Evolutionary conservation across 2,329 filamentous ascomycete species (phyloP).

Genomic region (Fusarium annulatum): DNA sequence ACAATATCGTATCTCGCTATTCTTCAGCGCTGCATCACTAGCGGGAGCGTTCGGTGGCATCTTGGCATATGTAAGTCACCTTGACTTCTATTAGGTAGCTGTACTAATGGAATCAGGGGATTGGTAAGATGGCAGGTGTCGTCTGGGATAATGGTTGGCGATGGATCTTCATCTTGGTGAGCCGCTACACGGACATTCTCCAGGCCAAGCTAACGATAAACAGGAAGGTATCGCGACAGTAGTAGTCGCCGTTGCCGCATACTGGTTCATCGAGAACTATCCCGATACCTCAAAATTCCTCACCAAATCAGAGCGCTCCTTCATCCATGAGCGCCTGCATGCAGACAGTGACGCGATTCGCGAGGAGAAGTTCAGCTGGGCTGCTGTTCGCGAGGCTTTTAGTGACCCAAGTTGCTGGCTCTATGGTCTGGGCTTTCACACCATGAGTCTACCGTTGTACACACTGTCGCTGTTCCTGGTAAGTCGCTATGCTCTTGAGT

Average conservation of each 20-base stretch:
- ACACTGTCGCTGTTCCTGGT: conserved; percentile 66
- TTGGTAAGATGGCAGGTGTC: conserved; percentile 63
- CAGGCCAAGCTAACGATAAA: background rate
- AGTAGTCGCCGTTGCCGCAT: conserved; percentile 59
- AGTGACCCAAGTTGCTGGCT: conserved; percentile 78
- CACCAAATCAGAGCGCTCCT: conserved; percentile 63
- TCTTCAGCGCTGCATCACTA: conserved; percentile 65
- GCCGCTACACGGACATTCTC: background rate
- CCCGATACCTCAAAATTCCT: conserved; percentile 69
- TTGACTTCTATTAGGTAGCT: rapidly evolving
- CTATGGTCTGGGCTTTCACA: conserved; percentile 78
- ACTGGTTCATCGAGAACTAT: conserved; percentile 75
- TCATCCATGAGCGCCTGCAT: conserved; percentile 71
- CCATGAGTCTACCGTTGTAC: conserved; percentile 73
- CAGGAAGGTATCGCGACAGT: conserved; percentile 68
- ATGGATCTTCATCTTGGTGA: conserved; percentile 70
- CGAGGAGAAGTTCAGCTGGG: conserved; percentile 76
- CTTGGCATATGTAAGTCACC: conserved; percentile 59
- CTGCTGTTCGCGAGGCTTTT: conserved; percentile 70
- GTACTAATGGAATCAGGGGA: conserved; percentile 53
- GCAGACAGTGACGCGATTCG: conserved; percentile 76
- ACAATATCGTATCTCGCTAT: conserved; percentile 66
- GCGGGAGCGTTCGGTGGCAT: conserved; percentile 69
- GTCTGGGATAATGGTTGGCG: conserved; percentile 65
- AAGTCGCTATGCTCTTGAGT: conserved; percentile 22